Evolutionary conservation across 192 early-diverging fungal genomes (phyloP).

Genomic region (Linnemannia schmuckeri): DNA sequence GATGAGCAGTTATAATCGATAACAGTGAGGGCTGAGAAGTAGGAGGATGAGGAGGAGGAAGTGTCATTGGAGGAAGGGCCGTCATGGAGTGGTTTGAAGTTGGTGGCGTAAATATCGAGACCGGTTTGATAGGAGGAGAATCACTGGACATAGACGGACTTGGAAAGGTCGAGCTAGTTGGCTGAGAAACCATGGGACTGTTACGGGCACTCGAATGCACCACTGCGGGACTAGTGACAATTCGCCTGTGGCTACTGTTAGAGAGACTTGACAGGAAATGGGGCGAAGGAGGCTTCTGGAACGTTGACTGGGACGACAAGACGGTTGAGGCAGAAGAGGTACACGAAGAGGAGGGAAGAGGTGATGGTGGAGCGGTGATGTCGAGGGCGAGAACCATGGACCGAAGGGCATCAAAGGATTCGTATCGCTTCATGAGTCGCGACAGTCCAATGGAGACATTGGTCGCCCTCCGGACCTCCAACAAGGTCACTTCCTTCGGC

Average conservation of each 20-base stretch:
- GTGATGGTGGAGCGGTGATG: background rate
- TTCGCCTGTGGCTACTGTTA: background rate
- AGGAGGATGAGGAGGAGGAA: background rate
- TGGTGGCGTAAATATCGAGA: background rate
- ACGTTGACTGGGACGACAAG: background rate
- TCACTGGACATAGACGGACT: conserved; percentile 11
- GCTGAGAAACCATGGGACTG: background rate
- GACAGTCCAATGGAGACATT: conserved; percentile 54
- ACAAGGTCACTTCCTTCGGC: conserved; percentile 38
- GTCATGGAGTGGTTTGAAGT: background rate
- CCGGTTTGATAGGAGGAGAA: background rate
- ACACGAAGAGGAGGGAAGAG: background rate
- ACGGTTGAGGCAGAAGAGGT: background rate
- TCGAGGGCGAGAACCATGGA: conserved; percentile 37
- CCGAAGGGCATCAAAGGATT: conserved; percentile 40
- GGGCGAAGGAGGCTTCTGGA: background rate
- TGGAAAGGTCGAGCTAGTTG: conserved; percentile 19
- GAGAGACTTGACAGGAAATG: background rate
- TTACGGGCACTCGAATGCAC: background rate
- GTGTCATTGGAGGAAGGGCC: background rate
- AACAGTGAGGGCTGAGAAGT: background rate
- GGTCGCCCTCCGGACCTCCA: conserved; percentile 42
- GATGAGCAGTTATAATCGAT: conserved; percentile 22
- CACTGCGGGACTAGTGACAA: background rate
- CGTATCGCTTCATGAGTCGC: conserved; percentile 43